These are phyloP conservation scores for Alnus rubra DNA, from an alignment of 306 rosid species.

Conservation along the genomic window DNA sequence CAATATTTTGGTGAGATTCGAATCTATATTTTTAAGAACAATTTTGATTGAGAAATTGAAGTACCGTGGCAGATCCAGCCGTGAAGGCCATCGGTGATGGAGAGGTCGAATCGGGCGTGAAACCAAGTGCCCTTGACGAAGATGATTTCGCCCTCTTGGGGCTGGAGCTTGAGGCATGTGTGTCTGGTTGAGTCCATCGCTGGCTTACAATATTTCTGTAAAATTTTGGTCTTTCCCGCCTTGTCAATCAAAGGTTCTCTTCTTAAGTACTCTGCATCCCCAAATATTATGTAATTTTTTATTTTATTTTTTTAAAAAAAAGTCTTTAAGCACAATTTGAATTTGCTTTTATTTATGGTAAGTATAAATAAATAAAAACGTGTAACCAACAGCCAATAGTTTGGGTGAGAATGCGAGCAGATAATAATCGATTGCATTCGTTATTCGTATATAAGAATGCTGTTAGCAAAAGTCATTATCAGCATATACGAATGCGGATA, in stretches of 20 bases:
- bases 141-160: conserved; percentile 38
- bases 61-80: conserved; percentile 76
- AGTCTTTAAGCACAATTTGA: not conserved
- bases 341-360: not conserved
- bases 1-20: conserved; percentile 4
- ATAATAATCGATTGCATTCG: too few relatives aligned
- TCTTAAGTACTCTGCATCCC: not conserved
- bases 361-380: too few relatives aligned
- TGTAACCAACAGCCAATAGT: too few relatives aligned
- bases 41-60: not conserved
- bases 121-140: conserved; percentile 77
- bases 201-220: not conserved
- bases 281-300: not conserved
- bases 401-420: too few relatives aligned
- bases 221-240: conserved; percentile 7
- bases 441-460: too few relatives aligned
- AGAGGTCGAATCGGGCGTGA: conserved; percentile 56
- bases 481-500: too few relatives aligned
- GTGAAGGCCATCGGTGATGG: conserved; percentile 64
- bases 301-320: not conserved
- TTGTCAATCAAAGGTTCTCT: not conserved
- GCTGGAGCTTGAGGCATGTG: conserved; percentile 65
- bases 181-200: conserved; percentile 50
- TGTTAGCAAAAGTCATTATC: too few relatives aligned
- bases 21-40: not conserved